Conservation (phyloP, 148 eudicot species). For the Mesembryanthemum crystallinum region DNA sequence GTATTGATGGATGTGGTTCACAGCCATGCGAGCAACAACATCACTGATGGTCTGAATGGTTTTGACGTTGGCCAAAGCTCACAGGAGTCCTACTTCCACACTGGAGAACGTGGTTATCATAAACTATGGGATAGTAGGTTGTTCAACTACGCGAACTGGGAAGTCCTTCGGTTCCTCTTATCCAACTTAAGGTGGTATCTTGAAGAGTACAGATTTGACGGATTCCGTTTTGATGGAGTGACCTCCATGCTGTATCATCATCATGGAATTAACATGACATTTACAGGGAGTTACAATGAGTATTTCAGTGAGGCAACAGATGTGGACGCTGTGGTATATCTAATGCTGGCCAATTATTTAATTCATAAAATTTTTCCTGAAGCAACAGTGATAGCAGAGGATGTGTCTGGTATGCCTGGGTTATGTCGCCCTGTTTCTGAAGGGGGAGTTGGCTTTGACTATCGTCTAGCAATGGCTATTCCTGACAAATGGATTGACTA, state of each 20-base stretch:
- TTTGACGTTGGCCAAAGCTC: conserved; percentile 92
- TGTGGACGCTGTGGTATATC: conserved; percentile 88
- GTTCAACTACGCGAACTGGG: conserved; percentile 95
- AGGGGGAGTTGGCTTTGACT: conserved; percentile 92
- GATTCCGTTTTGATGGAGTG: conserved; percentile 94
- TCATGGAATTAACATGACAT: conserved; percentile 79
- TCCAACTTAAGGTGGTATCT: conserved; percentile 97
- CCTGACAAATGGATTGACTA: conserved; percentile 98
- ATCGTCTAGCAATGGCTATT: conserved; percentile 94
- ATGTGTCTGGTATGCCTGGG: conserved; percentile 99
- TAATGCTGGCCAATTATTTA: conserved; percentile 83
- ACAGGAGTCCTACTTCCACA: conserved; percentile 88
- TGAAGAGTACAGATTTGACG: conserved; percentile 88
- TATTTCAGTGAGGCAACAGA: conserved; percentile 87
- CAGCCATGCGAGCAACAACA: conserved; percentile 92
- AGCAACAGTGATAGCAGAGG: conserved; percentile 90
- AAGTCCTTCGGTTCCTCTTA: conserved; percentile 91
- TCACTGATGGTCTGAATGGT: conserved; percentile 91
- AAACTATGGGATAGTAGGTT: conserved; percentile 89
- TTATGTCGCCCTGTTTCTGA: conserved; percentile 75
- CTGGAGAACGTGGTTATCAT: conserved; percentile 87
- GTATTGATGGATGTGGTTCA: conserved; percentile 94
- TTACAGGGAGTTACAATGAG: conserved; percentile 75
- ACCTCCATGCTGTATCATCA: conserved; percentile 98
- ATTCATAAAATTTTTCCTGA: conserved; percentile 67